Base-by-base conservation (phyloP, 345 rosid genomes). In the Carallia brachiata region DNA sequence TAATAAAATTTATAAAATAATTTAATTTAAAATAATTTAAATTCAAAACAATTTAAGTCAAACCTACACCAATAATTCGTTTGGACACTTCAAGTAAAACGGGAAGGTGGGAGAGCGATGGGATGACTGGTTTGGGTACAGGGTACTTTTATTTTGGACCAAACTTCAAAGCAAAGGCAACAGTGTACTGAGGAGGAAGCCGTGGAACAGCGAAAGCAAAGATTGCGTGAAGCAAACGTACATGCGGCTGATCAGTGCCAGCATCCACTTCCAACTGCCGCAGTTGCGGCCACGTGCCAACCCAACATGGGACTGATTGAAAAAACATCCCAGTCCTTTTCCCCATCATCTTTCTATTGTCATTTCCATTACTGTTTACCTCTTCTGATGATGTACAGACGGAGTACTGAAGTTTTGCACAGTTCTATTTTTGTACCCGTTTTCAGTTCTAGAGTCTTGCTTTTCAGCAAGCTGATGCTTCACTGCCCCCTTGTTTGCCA, bases 211-310 rank as follows among this genome's bases (percentile, higher is more conserved):
- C 17, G 55, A 17, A 52, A 32, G 55, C 17, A 36, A 36, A 52
- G 77, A 64, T 83, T 77, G 86, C 86, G 86, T 83, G 82, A 83
- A 80, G 86, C 86, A 83, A 83, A 68, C 80, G 77, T 31, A 63
- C 73, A 80, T 74, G 77, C 73, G 81, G 81, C n/a, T 69, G 81
- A 77, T 73, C 65, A 75, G 70, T 74, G 64, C 68, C 53, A 36
- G 70, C 70, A 63, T n/a, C n/a, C n/a, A 73, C 72, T 71, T 65
- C 78, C 87, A 69, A 76, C 83, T 53, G 83, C 8, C 58, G 72
- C 77, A 69, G 80, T 50, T 63, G 59, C 3, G 48, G 68, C 75
- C 81, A 66, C 78, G 82, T 80, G 80, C 58, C 73, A 74, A 37
- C 48, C n/a, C n/a, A n/a, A 65, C 73, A 78, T 75, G 82, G 50